Base-by-base conservation (phyloP, 352 stramenopile genomes). In the Halophytophthora polymorphica region DNA sequence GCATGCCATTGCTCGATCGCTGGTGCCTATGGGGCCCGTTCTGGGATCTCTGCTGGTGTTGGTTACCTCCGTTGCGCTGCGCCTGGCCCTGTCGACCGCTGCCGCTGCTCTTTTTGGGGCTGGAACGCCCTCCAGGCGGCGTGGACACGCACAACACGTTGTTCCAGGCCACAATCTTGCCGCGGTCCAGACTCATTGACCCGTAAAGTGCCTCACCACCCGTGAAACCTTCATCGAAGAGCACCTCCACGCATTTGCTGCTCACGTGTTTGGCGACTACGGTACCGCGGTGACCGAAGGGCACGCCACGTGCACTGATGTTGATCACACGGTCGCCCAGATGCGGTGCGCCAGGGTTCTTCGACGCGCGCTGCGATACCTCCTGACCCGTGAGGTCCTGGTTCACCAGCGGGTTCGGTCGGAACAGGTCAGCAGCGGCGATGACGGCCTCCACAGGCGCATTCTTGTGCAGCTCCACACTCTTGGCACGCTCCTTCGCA, bases 321-420 rank as follows among this genome's bases (percentile, higher is more conserved):
- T 99, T 99, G 31, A 98, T 96, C 47, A 99, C 85, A n/a, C 97
- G 88, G 60, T 99, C 95, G 34, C 97, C 97, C 8, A 99, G 71
- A 31, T 86, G 74, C 22, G 95, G 96, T 21, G 93, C 66, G n/a
- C 77, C 79, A 23, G 50, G 62, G 40, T 90, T 89, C 33, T 69
- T 65, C 1, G 77, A 84, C 15, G 73, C 68, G n/a, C 67, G 69
- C 47, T 71, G 57, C 2, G 81, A 83, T 2, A 90, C 63, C 41
- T 85, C 71, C 3, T 81, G 69, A 7, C 82, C 80, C 1, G 80
- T 89, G n/a, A 93, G 56, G 48, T 92, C 82, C 38, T 90, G 82
- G 41, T 92, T 91, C 17, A 88, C 76, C 18, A 89, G 50, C 6
- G 80, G 78, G 39, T 90, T 90, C 0, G 75, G 76, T 47, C 74